phyloP scores from a whole-genome alignment of 2,329 filamentous ascomycete species.

The Mycosphaerella sp. region DNA sequence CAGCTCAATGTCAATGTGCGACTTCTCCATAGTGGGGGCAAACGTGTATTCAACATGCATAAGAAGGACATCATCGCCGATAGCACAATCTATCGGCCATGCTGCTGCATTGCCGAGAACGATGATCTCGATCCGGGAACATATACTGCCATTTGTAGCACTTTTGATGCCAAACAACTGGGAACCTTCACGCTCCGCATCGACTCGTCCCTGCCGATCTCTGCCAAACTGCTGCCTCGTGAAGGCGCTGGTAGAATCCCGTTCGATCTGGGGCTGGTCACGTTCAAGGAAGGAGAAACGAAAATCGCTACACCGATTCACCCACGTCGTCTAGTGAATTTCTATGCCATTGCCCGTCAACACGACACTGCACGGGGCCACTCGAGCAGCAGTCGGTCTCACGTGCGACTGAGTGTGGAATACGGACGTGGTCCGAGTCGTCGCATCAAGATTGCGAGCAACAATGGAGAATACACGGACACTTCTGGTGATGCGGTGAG shows the following conservation, averaged over 20 bases:
- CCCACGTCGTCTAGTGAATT: constrained; percentile 44
- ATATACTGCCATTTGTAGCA: constrained; percentile 87
- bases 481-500: constrained; percentile 54
- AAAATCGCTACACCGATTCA: constrained; percentile 50
- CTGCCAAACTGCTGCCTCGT: constrained; percentile 56
- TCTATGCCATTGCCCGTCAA: constrained; percentile 29
- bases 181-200: constrained; percentile 70
- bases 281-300: constrained; percentile 47
- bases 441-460: constrained; percentile 57
- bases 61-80: constrained; percentile 72
- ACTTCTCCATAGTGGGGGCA: constrained; percentile 69
- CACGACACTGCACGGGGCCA: constrained; percentile 17
- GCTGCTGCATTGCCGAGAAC: constrained; percentile 65
- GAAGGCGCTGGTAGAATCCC: constrained; percentile 71
- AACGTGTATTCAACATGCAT: constrained; percentile 63
- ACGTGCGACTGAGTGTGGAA: constrained; percentile 67
- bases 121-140: constrained; percentile 58
- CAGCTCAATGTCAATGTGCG: constrained; percentile 78
- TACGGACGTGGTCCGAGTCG: constrained; percentile 65
- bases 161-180: constrained; percentile 74
- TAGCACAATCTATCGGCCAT: constrained; percentile 82
- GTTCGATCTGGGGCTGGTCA: constrained; percentile 50
- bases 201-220: constrained; percentile 55
- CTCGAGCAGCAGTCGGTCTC: constrained; percentile 33
- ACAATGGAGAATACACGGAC: constrained; percentile 71